These are phyloP conservation scores for Lasiodiplodia sp. DNA, from an alignment of 2,329 filamentous ascomycete genomes.

Conservation along the genomic window DNA sequence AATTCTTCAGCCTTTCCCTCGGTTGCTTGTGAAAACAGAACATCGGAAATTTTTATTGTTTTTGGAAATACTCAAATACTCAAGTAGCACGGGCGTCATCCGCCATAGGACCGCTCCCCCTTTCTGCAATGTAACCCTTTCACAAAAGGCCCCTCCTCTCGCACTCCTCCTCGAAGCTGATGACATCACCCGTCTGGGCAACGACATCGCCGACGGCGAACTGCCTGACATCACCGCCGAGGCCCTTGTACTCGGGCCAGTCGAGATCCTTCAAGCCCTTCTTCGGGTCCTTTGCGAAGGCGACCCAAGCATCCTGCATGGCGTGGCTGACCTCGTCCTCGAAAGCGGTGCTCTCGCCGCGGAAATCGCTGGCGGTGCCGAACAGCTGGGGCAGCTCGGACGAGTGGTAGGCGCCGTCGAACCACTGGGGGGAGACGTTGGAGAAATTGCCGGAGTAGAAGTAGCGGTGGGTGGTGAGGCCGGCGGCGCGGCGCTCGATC, in stretches of 20 bases:
- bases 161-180: constrained; percentile 23
- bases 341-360: constrained; percentile 37
- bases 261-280: constrained; percentile 40
- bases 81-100: too few species aligned
- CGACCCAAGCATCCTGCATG: constrained; percentile 48
- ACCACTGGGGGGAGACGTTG: constrained; percentile 22
- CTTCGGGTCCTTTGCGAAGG: constrained; percentile 45
- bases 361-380: constrained; percentile 35
- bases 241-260: constrained; percentile 42
- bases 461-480: constrained; percentile 46
- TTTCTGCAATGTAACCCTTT: neutral
- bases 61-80: too few species aligned
- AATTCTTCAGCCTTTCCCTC: too few species aligned
- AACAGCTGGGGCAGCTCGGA: constrained; percentile 39
- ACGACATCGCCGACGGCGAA: constrained; percentile 20
- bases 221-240: constrained; percentile 16
- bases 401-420: constrained; percentile 38
- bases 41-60: too few species aligned
- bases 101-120: rapidly evolving
- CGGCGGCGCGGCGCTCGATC: constrained; percentile 36
- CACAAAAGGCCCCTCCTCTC: constrained; percentile 16
- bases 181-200: constrained; percentile 20
- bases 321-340: constrained; percentile 43
- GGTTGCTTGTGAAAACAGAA: too few species aligned
- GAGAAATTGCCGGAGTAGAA: constrained; percentile 42